Evolutionary conservation across 208 protist species (phyloP).

Genomic region (Acanthamoeba culbertsoni): DNA sequence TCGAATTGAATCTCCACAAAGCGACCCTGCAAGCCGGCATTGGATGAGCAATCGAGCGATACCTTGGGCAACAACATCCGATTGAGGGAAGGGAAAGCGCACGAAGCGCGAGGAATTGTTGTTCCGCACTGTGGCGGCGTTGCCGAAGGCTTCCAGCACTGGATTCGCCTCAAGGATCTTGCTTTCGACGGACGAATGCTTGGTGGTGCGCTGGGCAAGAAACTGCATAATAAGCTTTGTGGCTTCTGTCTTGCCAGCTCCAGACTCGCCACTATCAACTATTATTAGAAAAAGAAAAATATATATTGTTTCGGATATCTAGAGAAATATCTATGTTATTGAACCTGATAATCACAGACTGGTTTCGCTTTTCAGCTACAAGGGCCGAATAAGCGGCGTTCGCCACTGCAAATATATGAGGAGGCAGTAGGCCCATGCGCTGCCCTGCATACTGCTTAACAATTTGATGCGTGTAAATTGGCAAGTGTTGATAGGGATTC

Average conservation of each 20-base stretch:
- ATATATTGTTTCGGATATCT: too few species aligned
- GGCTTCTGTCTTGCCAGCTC: slow-evolving; percentile 83
- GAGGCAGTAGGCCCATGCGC: slow-evolving; percentile 63
- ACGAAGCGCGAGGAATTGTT: slow-evolving; percentile 84
- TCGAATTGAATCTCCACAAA: slow-evolving; percentile 78
- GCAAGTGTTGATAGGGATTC: slow-evolving; percentile 57
- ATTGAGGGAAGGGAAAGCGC: background rate
- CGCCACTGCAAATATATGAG: slow-evolving; percentile 75
- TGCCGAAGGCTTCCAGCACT: slow-evolving; percentile 78
- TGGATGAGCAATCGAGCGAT: too few species aligned
- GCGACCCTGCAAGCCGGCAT: slow-evolving; percentile 59
- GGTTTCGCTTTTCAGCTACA: slow-evolving; percentile 66
- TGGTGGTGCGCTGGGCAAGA: slow-evolving; percentile 57
- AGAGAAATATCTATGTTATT: too few species aligned
- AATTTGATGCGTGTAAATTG: slow-evolving; percentile 71
- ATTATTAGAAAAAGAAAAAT: too few species aligned
- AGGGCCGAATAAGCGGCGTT: slow-evolving; percentile 71
- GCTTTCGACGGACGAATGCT: slow-evolving; percentile 46
- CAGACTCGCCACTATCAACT: slow-evolving; percentile 81
- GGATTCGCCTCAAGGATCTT: slow-evolving; percentile 79
- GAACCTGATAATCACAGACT: slow-evolving; percentile 75
- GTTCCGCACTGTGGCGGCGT: slow-evolving; percentile 79
- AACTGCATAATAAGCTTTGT: slow-evolving; percentile 86
- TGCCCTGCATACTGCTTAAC: slow-evolving; percentile 68
- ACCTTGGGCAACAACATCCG: too few species aligned